phyloP scores from a whole-genome alignment of 805 yeast species.

The Nakazawaea anatomiae region DNA sequence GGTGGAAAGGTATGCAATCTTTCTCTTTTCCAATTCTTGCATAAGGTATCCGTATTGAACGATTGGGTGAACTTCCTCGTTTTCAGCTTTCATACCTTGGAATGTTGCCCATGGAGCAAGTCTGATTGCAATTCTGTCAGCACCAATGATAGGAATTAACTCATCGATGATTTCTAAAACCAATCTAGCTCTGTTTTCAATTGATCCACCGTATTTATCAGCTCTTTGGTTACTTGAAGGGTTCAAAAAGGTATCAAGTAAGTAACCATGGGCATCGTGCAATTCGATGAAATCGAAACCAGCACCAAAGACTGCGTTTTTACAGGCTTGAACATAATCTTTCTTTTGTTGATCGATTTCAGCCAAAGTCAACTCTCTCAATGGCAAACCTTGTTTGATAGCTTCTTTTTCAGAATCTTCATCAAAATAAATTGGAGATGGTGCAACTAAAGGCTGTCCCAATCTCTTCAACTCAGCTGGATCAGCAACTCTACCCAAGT shows the following conservation, averaged over 20 bases:
- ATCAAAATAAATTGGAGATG: conserved; percentile 30
- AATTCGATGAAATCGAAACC: conserved; percentile 24
- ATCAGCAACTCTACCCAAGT: conserved; percentile 26
- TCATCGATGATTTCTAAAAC: conserved; percentile 34
- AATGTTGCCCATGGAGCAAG: conserved; percentile 34
- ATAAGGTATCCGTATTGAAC: conserved; percentile 27
- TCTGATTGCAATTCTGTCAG: conserved; percentile 33
- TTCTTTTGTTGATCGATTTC: conserved; percentile 10
- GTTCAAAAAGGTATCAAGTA: conserved; percentile 20
- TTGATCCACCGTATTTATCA: conserved; percentile 25
- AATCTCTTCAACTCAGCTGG: conserved; percentile 27
- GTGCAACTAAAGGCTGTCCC: conserved; percentile 35
- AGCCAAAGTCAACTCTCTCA: conserved; percentile 17
- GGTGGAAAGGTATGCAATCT: conserved; percentile 11
- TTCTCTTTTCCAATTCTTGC: conserved; percentile 26
- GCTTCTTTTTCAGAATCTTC: conserved; percentile 12
- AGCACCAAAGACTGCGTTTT: conserved; percentile 18
- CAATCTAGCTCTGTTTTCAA: conserved; percentile 23
- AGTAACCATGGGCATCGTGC: conserved; percentile 25
- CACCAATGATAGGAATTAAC: conserved; percentile 37
- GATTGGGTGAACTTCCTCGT: conserved; percentile 24
- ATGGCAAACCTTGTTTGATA: conserved; percentile 10
- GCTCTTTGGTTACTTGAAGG: conserved; percentile 19
- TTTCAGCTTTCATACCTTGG: conserved; percentile 30
- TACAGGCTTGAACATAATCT: conserved; percentile 17